A percentile compares a stretch with the other conserved stretches of the same genome.
phyloP scores from a whole-genome alignment of 1,139 yeast genomes.

The Pichia inconspicua region DNA sequence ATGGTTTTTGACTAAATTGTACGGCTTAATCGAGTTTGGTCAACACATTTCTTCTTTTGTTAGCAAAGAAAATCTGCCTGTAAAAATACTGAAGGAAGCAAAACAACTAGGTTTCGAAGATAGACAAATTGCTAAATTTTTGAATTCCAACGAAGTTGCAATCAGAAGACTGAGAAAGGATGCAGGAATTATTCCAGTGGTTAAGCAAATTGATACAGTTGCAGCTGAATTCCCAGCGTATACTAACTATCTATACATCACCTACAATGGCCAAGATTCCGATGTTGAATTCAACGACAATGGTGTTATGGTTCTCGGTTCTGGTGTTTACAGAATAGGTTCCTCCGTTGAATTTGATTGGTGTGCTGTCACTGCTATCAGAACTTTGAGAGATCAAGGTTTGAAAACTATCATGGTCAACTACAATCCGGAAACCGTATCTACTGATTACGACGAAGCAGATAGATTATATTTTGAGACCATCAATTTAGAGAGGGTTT shows the following conservation, averaged over 20 bases:
- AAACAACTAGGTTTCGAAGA: conserved; percentile 97
- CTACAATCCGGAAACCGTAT: conserved; percentile 97
- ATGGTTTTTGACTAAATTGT: conserved; percentile 91
- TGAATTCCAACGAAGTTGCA: conserved; percentile 87
- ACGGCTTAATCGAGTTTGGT: conserved; percentile 64
- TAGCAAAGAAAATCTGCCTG: conserved; percentile 54
- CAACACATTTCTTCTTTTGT: conserved; percentile 54
- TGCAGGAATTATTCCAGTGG: conserved; percentile 83
- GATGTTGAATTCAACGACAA: conserved; percentile 82
- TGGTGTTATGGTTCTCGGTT: conserved; percentile 92
- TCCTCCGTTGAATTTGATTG: conserved; percentile 98
- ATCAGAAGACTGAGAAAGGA: conserved; percentile 87
- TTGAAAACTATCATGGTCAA: conserved; percentile 93
- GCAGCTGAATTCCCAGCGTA: conserved; percentile 98
- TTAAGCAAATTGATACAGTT: conserved; percentile 95
- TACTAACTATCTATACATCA: conserved; percentile 91
- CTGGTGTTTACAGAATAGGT: conserved; percentile 98
- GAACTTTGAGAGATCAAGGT: conserved; percentile 84
- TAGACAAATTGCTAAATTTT: conserved; percentile 88
- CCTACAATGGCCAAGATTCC: conserved; percentile 87
- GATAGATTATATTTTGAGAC: conserved; percentile 96
- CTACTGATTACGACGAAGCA: conserved; percentile 97
- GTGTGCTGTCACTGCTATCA: conserved; percentile 97
- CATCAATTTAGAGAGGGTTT: conserved; percentile 86
- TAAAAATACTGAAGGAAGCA: conserved; percentile 64